Evolutionary conservation across 1,139 yeast genomes (phyloP).

Genomic region (Pichia sp.): DNA sequence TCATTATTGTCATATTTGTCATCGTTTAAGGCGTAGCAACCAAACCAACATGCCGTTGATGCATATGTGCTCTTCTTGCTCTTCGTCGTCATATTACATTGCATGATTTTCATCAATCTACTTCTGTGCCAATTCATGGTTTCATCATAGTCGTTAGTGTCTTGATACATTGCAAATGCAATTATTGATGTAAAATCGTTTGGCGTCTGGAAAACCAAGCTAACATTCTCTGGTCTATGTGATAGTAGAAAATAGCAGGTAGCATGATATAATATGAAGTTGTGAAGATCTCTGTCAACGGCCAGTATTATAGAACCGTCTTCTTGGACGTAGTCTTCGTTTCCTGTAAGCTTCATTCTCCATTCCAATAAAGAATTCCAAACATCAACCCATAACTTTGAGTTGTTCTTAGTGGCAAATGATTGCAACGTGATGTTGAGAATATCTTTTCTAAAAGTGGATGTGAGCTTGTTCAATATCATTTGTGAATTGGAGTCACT

Average conservation of each 20-base stretch:
- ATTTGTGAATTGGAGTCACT: constrained; percentile 1
- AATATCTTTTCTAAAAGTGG: constrained; percentile 2
- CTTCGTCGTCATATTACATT: constrained; percentile 16
- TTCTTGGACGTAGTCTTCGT: constrained; percentile 7
- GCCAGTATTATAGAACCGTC: constrained; percentile 10
- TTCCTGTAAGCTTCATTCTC: constrained; percentile 4
- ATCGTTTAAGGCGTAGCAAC: constrained; percentile 8
- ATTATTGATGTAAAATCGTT: constrained; percentile 9
- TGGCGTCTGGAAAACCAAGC: constrained; percentile 8
- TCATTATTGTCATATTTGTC: constrained; percentile 24
- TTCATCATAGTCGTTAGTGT: constrained; percentile 19
- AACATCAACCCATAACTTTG: constrained; percentile 11
- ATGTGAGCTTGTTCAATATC: constrained; percentile 1
- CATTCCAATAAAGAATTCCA: constrained; percentile 11
- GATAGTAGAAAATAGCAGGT: constrained; percentile 7
- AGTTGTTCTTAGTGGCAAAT: constrained; percentile 2
- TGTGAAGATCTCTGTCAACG: constrained; percentile 9
- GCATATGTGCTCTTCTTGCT: constrained; percentile 9
- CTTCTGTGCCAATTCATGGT: constrained; percentile 31
- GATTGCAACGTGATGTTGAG: constrained; percentile 5
- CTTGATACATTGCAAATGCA: constrained; percentile 9
- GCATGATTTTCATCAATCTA: constrained; percentile 26
- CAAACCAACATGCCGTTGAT: constrained; percentile 9
- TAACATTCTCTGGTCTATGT: constrained; percentile 7
- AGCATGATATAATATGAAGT: constrained; percentile 8